phyloP scores from a whole-genome alignment of 1,284 basidiomycete genomes.

The Xerocomus subilludens region DNA sequence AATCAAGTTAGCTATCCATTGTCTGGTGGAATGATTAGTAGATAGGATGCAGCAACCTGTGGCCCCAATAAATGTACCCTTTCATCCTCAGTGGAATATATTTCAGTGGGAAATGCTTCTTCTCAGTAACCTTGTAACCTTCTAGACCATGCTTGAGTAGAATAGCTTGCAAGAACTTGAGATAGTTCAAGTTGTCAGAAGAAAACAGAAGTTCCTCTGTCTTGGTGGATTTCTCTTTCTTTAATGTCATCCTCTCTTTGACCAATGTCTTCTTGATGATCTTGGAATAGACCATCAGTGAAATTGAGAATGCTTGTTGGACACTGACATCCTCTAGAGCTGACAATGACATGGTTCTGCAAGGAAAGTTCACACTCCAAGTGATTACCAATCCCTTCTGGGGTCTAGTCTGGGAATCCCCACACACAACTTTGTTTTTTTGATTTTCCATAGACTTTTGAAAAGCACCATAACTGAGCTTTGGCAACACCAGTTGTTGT shows the following conservation, averaged over 20 bases:
- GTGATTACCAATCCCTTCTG: no score
- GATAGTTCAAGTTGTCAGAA: not conserved
- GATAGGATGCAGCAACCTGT: no score
- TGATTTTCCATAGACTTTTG: no score
- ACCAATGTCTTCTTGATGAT: not conserved
- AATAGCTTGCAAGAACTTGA: not conserved
- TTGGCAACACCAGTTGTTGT: no score
- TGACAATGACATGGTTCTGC: no score
- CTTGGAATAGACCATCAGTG: not conserved
- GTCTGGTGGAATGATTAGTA: not conserved
- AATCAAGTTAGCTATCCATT: conserved; percentile 4
- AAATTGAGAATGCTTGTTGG: not conserved
- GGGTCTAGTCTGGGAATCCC: no score
- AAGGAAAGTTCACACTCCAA: no score
- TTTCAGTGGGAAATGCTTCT: not conserved
- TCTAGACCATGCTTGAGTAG: not conserved
- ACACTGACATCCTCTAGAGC: no score
- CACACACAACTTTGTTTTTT: no score
- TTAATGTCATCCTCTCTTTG: not conserved
- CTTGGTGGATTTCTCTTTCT: not conserved
- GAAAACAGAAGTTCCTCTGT: not conserved
- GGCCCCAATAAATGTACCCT: no score
- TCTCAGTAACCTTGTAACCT: not conserved
- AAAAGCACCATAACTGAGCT: no score
- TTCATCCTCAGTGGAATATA: not conserved